Percentiles rank a stretch among this genome's conserved stretches.
phyloP scores from a whole-genome alignment of 2,329 filamentous ascomycete genomes.

The Tolypocladium tropicale region DNA sequence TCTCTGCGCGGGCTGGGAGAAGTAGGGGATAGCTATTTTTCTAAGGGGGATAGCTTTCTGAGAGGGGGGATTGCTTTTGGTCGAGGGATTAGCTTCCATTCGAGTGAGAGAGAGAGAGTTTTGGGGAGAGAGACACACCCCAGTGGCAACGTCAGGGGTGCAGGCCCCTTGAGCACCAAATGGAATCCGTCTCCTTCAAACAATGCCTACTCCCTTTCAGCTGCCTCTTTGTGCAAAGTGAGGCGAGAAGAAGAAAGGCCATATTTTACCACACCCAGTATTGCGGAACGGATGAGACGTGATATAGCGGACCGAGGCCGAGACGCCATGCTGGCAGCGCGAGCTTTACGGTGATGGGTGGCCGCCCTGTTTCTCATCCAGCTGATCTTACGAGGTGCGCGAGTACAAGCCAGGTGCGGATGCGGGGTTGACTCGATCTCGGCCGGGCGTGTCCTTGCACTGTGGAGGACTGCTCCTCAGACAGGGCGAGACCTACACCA shows the following conservation, averaged over 20 bases:
- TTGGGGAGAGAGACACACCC: not conserved
- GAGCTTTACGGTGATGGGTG: too few species aligned
- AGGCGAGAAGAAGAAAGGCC: not conserved
- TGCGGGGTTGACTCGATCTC: too few species aligned
- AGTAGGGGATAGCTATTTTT: not conserved
- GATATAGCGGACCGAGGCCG: not conserved
- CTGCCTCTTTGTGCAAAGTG: not conserved
- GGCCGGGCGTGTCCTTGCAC: too few species aligned
- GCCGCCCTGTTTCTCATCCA: too few species aligned
- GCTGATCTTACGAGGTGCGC: too few species aligned
- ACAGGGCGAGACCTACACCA: too few species aligned
- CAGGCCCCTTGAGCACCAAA: not conserved
- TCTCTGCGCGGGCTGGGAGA: not conserved
- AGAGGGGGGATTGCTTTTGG: not conserved
- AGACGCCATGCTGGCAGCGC: too few species aligned
- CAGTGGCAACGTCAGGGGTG: not conserved
- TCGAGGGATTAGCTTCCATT: too few species aligned
- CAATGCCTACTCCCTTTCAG: not conserved
- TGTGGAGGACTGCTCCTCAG: too few species aligned
- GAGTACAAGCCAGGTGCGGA: too few species aligned
- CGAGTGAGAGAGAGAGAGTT: not conserved
- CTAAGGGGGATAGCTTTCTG: too few species aligned
- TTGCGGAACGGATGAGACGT: not conserved
- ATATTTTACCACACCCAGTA: not conserved
- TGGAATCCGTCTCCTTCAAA: not conserved